Evolutionary conservation across 495 filamentous ascomycete species (phyloP), one percentile per base, ranked within the genome.

Genomic region (Penicillium antarcticum): DNA sequence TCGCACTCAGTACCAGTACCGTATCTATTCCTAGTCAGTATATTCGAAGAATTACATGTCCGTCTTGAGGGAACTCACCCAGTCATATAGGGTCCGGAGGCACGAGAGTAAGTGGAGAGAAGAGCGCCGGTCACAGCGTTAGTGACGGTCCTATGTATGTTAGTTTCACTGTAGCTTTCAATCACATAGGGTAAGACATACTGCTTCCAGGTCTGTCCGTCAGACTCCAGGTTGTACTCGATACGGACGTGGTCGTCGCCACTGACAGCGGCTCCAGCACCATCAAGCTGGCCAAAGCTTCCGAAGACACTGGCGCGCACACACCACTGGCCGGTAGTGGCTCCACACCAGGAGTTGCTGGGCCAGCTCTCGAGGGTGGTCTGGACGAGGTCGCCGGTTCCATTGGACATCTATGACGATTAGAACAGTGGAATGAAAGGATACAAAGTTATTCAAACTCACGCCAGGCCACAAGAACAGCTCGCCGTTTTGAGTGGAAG

Each of bases 371-470:
- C 66, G 1, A 70, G 56, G 16, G 67, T 70, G 1, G 68, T 67
- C 58, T 75, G 69, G 49, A 73, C 55, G 14, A 75, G 50, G 44
- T 75, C 72, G 4, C 72, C 70, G 1, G 72, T 75, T 31, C 70
- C 66, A 47, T 75, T 75, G 56, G 67, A 71, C 70, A 75, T 75
- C 45, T 48, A 18, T 17, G 3, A 5, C 5, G 19, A 5, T 40
- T 24, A 45, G 43, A 2, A 3, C 26, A 8, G 1, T 10, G 14
- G 12, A 2, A 18, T 2, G 14, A 5, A 1, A 8, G 5, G 6
- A 12, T 17, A 1, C 1, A 13, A 17, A 9, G 37, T 1, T 6
- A 4, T 1, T 11, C n/a, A 13, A 4, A 48, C 35, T 40, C 13
- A 48, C 45, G 0, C 70, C 71, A 13, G 69, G 71, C 71, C 71